Evolutionary conservation across 1,284 basidiomycete genomes (phyloP), one percentile per base, ranked within the genome.

Genomic region (Coniophora puteana): DNA sequence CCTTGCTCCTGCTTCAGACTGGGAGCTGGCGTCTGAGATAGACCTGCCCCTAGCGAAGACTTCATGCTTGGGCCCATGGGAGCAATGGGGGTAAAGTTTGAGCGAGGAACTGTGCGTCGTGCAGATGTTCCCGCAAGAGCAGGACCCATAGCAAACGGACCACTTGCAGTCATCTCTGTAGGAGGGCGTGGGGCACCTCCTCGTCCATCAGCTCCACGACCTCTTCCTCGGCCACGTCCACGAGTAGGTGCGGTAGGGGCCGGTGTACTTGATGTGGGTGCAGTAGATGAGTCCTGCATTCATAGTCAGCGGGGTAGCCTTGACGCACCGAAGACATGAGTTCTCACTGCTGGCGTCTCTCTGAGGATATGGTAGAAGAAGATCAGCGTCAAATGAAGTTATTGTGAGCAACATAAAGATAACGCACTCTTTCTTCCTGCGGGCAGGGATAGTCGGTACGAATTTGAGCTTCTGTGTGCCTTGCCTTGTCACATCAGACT

Each of bases 121-220:
- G 71, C 65, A 43, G 70, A 73, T 41, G 66, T 69, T 18, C 82
- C 80, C 7, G 72, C 75, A 52, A 83, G 66, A 16, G 83, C 71
- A 27, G 88, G 88, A 16, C 88, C 88, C 78, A 89, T 80, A 16
- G 88, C 84, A 53, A 91, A 91, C 4, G 88, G 88, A 6, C 88
- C 88, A 53, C 83, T 88, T 0, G 89, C 89, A 12, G 77, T 80
- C 87, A 91, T 89, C 59, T 86, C 81, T 6, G 67, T 66, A 1
- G 69, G 58, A 31, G 66, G 61, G 22, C 72, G 76, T 18, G 76
- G 66, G 1, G 66, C 70, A 16, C 66, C 67, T n/a, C 78, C 71
- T 17, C 69, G 61, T 16, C 47, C 59, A 43, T 65, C 62, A 13
- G 67, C 70, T 27, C 74, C 78, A 23, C 72, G 53, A 10, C 76